Evolutionary conservation across 108 stramenopile genomes (phyloP).

Genomic region (Parietichytrium sp.): DNA sequence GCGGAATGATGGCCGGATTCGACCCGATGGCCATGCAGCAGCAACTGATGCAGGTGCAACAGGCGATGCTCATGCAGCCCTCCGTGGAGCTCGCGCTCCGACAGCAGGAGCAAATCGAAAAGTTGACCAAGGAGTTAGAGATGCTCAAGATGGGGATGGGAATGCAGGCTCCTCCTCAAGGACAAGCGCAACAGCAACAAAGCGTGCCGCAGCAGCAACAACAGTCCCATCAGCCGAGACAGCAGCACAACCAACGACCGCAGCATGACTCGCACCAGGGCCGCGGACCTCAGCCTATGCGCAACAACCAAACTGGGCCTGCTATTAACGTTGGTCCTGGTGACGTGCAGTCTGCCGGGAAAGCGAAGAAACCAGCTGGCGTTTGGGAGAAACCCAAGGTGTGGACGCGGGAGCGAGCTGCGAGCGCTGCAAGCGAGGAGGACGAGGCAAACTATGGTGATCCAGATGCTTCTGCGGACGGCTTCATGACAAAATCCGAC

Average conservation of each 20-base stretch:
- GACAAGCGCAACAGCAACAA: background rate
- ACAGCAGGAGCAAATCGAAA: constrained; percentile 25
- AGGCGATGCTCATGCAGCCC: background rate
- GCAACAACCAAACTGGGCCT: background rate
- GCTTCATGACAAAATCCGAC: constrained; percentile 12
- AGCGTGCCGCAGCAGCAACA: background rate
- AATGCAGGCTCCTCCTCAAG: background rate
- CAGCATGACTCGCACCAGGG: background rate
- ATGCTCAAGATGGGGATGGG: constrained; percentile 24
- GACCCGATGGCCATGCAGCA: constrained; percentile 29
- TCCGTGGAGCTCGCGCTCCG: no score
- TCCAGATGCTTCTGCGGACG: background rate
- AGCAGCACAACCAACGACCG: background rate
- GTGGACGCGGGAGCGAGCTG: background rate
- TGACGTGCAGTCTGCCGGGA: background rate
- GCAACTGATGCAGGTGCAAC: background rate
- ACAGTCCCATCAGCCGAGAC: background rate
- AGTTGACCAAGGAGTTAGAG: background rate
- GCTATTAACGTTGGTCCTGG: background rate
- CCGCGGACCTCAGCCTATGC: background rate
- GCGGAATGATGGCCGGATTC: constrained; percentile 21
- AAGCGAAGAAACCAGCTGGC: background rate
- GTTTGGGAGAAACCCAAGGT: constrained; percentile 6
- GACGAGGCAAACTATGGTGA: constrained; percentile 25
- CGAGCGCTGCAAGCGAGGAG: background rate